Percentiles rank a stretch among this genome's conserved stretches.
phyloP scores from a whole-genome alignment of 2,329 filamentous ascomycete genomes.

The Passalora sequoiae region DNA sequence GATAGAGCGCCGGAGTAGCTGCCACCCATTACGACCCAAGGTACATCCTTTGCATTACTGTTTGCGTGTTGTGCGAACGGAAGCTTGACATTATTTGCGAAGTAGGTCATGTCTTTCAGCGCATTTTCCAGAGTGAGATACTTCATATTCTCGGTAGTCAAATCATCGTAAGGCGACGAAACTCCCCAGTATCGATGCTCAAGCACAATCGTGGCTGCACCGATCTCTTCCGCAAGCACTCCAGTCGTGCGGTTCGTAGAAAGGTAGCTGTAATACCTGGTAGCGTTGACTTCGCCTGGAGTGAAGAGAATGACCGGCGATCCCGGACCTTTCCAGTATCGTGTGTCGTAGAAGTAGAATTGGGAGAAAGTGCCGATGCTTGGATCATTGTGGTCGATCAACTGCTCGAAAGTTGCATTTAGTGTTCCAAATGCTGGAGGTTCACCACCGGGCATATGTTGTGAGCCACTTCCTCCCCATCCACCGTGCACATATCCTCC shows the following conservation, averaged over 20 bases:
- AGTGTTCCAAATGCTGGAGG: conserved; percentile 6
- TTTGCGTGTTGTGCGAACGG: conserved; percentile 48
- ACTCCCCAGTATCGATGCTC: conserved; percentile 58
- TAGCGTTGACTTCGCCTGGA: conserved; percentile 49
- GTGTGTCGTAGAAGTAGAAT: conserved; percentile 50
- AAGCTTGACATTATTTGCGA: conserved; percentile 50
- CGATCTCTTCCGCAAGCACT: conserved; percentile 48
- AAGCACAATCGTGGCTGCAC: conserved; percentile 51
- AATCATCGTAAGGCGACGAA: conserved; percentile 48
- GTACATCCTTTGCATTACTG: conserved; percentile 50
- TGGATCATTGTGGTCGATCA: conserved; percentile 55
- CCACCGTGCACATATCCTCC: conserved; percentile 12
- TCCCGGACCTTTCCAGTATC: conserved; percentile 50
- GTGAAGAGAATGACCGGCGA: conserved; percentile 44
- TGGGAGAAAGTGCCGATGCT: conserved; percentile 53
- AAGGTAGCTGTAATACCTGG: conserved; percentile 47
- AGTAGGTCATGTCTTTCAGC: conserved; percentile 51
- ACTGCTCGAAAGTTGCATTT: conserved; percentile 47
- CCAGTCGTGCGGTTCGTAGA: conserved; percentile 49
- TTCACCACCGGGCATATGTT: conserved; percentile 9
- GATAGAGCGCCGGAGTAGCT: conserved; percentile 54
- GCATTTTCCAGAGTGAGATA: conserved; percentile 52
- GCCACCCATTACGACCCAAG: conserved; percentile 54
- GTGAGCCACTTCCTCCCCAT: conserved; percentile 3
- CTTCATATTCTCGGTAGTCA: conserved; percentile 51